phyloP scores from a whole-genome alignment of 345 rosid genomes.

The Eucalyptus grandis region DNA sequence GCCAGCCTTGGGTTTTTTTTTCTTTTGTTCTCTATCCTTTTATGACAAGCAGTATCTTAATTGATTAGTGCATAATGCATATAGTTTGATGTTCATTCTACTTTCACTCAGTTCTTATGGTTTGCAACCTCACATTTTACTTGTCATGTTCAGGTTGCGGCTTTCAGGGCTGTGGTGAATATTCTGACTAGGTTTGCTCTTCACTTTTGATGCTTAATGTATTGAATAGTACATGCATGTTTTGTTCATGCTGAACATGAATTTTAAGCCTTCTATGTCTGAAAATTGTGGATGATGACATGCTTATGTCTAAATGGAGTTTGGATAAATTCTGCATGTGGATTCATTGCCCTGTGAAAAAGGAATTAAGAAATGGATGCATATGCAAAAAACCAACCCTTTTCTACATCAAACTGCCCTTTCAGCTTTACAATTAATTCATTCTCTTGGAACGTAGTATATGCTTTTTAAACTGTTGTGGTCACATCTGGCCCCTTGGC shows the following conservation, averaged over 20 bases:
- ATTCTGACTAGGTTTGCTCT: slow-evolving; percentile 71
- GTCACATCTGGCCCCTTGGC: background rate
- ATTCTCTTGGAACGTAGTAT: background rate
- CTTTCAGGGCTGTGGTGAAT: slow-evolving; percentile 98
- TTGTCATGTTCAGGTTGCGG: slow-evolving; percentile 75
- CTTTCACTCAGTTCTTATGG: slow-evolving; percentile 1
- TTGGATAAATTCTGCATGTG: background rate
- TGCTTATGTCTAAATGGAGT: background rate
- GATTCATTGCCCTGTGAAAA: background rate
- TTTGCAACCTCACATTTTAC: background rate
- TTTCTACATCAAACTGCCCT: background rate
- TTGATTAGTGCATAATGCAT: background rate
- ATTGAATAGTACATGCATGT: background rate
- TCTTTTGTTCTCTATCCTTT: background rate
- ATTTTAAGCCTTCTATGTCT: background rate
- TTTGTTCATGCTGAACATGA: background rate
- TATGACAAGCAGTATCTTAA: background rate
- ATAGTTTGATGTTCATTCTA: background rate
- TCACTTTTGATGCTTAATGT: background rate
- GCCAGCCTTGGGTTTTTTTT: background rate
- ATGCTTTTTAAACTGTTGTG: background rate
- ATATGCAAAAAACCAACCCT: background rate
- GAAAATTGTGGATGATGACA: background rate
- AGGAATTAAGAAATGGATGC: background rate
- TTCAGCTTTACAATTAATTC: background rate